Evolutionary conservation across 768 basidiomycete genomes (phyloP).

Genomic region (Hericium alpestre): DNA sequence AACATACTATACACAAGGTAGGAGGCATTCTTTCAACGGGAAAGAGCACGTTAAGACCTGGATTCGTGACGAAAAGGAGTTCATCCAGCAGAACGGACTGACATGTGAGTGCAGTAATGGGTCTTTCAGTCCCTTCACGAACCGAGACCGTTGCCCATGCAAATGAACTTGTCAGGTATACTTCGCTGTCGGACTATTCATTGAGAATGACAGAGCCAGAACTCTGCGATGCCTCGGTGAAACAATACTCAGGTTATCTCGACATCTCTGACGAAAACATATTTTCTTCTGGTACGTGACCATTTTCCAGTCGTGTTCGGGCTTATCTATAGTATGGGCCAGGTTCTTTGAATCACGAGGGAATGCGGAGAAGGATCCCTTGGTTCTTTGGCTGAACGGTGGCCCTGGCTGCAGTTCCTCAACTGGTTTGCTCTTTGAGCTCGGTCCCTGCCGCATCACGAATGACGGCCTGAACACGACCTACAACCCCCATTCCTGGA

Average conservation of each 20-base stretch:
- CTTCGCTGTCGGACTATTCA: conserved; percentile 25
- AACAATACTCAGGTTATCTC: conserved; percentile 48
- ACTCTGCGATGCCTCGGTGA: conserved; percentile 39
- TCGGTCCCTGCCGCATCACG: conserved; percentile 11
- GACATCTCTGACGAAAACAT: conserved; percentile 44
- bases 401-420: conserved; percentile 34
- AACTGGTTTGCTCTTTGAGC: conserved; percentile 12
- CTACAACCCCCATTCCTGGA: conserved; percentile 81
- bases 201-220: conserved; percentile 32
- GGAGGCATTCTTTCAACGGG: conserved; percentile 33
- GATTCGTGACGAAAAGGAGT: conserved; percentile 52
- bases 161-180: conserved; percentile 33
- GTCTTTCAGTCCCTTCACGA: background rate
- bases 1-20: conserved; percentile 30
- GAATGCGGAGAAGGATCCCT: conserved; percentile 65
- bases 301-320: background rate
- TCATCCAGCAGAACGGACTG: conserved; percentile 59
- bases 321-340: background rate
- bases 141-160: background rate
- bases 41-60: conserved; percentile 45
- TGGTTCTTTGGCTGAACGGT: conserved; percentile 87
- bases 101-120: conserved; percentile 42
- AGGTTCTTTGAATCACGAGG: conserved; percentile 87
- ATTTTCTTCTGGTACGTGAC: conserved; percentile 46
- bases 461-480: conserved; percentile 46